Evolutionary conservation across 23 red algal species (phyloP).

Genomic region (Gracilaria gracilis): DNA sequence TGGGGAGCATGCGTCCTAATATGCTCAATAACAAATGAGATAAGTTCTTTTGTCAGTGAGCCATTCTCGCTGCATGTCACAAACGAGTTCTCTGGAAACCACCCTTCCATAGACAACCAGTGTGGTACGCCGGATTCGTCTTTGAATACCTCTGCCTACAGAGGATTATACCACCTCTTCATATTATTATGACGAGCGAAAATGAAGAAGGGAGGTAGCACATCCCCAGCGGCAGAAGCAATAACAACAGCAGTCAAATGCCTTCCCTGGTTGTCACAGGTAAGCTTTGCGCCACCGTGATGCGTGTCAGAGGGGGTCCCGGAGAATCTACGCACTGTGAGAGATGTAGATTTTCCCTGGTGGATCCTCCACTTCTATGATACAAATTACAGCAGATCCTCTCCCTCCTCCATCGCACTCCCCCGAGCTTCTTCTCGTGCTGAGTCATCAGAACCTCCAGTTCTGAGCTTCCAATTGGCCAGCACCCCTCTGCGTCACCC

Average conservation of each 20-base stretch:
- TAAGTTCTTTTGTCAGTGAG: background rate
- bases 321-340: too few species aligned
- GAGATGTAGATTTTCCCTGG: too few species aligned
- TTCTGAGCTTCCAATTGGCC: too few species aligned
- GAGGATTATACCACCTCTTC: background rate
- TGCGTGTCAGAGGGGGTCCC: too few species aligned
- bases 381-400: too few species aligned
- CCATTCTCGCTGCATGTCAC: background rate
- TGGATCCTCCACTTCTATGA: too few species aligned
- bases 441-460: too few species aligned
- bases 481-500: too few species aligned
- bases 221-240: background rate
- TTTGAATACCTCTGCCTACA: background rate
- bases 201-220: conserved; percentile 23
- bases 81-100: background rate
- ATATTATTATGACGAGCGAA: background rate
- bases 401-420: too few species aligned
- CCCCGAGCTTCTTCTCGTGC: too few species aligned
- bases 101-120: background rate
- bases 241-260: background rate
- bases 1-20: too few species aligned
- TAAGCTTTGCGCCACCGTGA: background rate
- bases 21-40: background rate
- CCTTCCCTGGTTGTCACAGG: background rate
- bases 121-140: background rate